A percentile compares a stretch with the other conserved stretches of the same genome.
Conservation (phyloP, 768 basidiomycete genomes). For the Phylloporus sp. region DNA sequence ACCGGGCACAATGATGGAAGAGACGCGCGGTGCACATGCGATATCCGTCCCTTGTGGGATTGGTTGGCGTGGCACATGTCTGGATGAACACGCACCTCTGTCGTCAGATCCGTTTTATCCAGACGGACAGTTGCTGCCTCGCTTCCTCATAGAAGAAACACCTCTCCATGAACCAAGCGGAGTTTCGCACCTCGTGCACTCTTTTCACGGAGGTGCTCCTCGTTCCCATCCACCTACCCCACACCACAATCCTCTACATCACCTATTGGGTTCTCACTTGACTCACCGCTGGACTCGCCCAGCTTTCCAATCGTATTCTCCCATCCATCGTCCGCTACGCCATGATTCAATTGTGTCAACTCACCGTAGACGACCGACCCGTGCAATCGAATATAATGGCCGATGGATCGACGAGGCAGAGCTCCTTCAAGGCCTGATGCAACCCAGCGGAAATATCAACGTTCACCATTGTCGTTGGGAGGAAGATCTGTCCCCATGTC, state of each 20-base stretch:
- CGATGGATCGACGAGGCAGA: conserved; percentile 13
- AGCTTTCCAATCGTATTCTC: neutral
- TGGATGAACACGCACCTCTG: no score
- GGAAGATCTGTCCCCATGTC: conserved; percentile 1
- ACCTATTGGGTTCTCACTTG: neutral
- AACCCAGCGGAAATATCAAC: neutral
- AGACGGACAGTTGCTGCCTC: neutral
- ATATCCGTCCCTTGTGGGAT: no score
- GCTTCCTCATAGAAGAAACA: neutral
- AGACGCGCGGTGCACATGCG: no score
- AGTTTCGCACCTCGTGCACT: neutral
- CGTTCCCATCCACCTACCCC: no score
- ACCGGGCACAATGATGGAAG: no score
- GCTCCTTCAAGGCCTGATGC: conserved; percentile 1
- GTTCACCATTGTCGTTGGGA: conserved; percentile 15
- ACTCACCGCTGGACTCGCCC: no score
- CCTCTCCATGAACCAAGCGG: neutral
- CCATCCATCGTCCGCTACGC: neutral
- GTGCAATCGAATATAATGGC: conserved; percentile 5
- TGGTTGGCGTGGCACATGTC: no score
- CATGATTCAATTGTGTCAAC: no score
- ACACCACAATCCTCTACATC: neutral
- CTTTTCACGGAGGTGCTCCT: neutral
- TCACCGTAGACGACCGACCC: neutral
- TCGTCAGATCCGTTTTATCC: no score